phyloP scores from a whole-genome alignment of 179 eudicot genomes.

The Silene vulgaris region DNA sequence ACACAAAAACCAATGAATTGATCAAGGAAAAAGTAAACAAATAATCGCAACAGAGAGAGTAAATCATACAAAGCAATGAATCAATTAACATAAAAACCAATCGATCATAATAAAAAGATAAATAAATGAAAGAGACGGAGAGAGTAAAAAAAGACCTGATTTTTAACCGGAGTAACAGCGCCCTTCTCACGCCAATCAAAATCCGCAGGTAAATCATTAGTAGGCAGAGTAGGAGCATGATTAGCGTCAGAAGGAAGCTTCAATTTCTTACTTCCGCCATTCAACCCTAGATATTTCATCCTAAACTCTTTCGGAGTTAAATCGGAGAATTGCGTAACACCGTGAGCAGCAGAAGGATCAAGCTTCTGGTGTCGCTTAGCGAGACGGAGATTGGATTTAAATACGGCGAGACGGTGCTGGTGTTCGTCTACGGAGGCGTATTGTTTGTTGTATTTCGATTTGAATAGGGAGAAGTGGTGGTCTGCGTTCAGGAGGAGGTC shows the following conservation, averaged over 20 bases:
- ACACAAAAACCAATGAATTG: no score
- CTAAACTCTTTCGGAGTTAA: constrained; percentile 65
- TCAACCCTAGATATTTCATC: constrained; percentile 45
- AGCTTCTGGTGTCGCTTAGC: constrained; percentile 64
- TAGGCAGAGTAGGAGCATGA: constrained; percentile 70
- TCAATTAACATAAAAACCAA: not conserved
- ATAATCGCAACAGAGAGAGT: no score
- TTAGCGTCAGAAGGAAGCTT: constrained; percentile 57
- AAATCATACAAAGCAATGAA: not conserved
- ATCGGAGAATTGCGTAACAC: constrained; percentile 77
- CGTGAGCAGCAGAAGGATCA: constrained; percentile 76
- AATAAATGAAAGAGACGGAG: not conserved
- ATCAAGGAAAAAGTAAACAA: no score
- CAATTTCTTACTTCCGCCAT: constrained; percentile 22
- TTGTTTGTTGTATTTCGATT: constrained; percentile 43
- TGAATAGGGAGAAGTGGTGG: constrained; percentile 72
- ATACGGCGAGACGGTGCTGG: constrained; percentile 47
- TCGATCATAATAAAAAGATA: not conserved
- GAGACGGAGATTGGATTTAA: constrained; percentile 64
- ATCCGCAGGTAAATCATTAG: constrained; percentile 54
- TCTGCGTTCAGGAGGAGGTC: constrained; percentile 49
- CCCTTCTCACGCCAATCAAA: constrained; percentile 89
- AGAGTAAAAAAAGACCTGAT: constrained; percentile 47
- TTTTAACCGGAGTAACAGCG: constrained; percentile 67
- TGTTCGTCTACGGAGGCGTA: constrained; percentile 59